These are phyloP conservation scores for Fraxinus cuspidata DNA, from an alignment of 257 asterid species.

Conservation along the genomic window DNA sequence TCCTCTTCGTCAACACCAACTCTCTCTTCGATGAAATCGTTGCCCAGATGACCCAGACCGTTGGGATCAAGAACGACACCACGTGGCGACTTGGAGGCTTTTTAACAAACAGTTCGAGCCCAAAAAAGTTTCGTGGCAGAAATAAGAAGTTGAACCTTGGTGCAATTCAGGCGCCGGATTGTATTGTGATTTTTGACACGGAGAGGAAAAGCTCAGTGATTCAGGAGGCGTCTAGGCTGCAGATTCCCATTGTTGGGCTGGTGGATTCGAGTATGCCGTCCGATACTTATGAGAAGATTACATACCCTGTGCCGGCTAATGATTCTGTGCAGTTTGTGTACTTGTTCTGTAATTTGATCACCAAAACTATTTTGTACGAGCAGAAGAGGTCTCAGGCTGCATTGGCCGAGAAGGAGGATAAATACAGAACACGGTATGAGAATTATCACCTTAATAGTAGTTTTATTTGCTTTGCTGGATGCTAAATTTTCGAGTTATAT, in stretches of 20 bases:
- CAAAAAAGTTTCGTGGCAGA: conserved; percentile 76
- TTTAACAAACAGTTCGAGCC: conserved; percentile 83
- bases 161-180: conserved; percentile 74
- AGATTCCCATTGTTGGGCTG: conserved; percentile 88
- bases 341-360: conserved; percentile 89
- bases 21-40: conserved; percentile 79
- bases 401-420: conserved; percentile 38
- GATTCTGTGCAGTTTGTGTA: conserved; percentile 90
- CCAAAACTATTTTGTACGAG: conserved; percentile 83
- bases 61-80: conserved; percentile 67
- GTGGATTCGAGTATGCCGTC: conserved; percentile 87
- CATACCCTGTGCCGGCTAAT: conserved; percentile 90
- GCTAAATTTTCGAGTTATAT: background rate
- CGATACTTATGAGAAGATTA: conserved; percentile 76
- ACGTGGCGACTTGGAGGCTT: conserved; percentile 98
- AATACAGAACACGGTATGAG: conserved; percentile 37
- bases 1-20: conserved; percentile 89
- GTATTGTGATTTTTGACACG: conserved; percentile 81
- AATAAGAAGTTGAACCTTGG: conserved; percentile 76
- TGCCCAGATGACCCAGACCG: conserved; percentile 58
- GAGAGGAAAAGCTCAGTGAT: conserved; percentile 85
- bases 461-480: background rate
- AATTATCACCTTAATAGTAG: conserved; percentile 11
- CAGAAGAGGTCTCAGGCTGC: conserved; percentile 49
- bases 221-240: conserved; percentile 73